Evolutionary conservation across 148 eudicot species (phyloP).

Genomic region (Fagopyrum tataricum): DNA sequence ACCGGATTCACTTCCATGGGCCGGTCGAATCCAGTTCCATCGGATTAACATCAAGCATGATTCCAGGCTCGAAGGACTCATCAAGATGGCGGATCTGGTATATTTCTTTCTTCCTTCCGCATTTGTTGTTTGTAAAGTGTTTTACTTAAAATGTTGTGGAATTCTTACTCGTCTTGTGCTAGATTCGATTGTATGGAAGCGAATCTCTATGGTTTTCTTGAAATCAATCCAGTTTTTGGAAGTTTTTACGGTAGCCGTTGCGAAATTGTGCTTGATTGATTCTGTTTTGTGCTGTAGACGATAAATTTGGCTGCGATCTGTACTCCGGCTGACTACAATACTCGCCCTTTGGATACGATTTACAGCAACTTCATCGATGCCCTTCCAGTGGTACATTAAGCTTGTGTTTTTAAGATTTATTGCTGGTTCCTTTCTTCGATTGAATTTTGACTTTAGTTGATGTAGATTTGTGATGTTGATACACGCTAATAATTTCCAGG

Average conservation of each 20-base stretch:
- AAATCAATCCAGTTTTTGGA: not conserved
- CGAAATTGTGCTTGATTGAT: conserved; percentile 15
- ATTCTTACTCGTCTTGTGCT: conserved; percentile 4
- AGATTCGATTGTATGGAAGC: not conserved
- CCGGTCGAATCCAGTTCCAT: conserved; percentile 75
- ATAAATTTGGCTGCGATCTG: conserved; percentile 97
- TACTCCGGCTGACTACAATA: conserved; percentile 97
- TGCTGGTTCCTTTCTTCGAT: not conserved
- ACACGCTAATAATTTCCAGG: conserved; percentile 30
- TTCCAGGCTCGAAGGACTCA: conserved; percentile 92
- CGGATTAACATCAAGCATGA: conserved; percentile 90
- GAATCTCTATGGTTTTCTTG: too few relatives aligned
- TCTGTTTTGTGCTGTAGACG: conserved; percentile 40
- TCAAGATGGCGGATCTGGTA: conserved; percentile 94
- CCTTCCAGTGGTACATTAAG: conserved; percentile 73
- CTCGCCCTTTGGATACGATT: conserved; percentile 90
- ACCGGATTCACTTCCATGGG: conserved; percentile 48
- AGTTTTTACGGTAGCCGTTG: not conserved
- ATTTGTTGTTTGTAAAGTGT: not conserved
- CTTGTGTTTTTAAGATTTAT: conserved; percentile 11
- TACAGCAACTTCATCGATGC: conserved; percentile 99
- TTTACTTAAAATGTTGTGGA: conserved; percentile 10
- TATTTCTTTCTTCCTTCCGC: not conserved
- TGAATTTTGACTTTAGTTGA: conserved; percentile 14
- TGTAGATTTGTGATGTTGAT: conserved; percentile 22